phyloP scores from a whole-genome alignment of 192 early-diverging fungal species.

The Coemansia sp. region DNA sequence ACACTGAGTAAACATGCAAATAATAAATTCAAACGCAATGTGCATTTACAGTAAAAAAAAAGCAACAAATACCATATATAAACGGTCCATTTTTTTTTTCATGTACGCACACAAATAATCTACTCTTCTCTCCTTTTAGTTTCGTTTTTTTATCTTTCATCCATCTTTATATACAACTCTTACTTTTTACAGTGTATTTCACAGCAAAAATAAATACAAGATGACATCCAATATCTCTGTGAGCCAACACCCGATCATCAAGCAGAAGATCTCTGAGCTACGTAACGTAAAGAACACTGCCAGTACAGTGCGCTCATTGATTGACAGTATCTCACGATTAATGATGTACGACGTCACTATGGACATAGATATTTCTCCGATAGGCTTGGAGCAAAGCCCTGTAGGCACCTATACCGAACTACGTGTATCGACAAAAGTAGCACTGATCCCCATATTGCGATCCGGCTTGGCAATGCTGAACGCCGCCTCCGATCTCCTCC shows the following conservation, averaged over 20 bases:
- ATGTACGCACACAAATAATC: background rate
- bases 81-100: background rate
- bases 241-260: conserved; percentile 60
- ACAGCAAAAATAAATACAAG: background rate
- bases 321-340: conserved; percentile 56
- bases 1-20: too few relatives aligned
- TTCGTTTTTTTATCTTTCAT: too few relatives aligned
- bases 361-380: conserved; percentile 35
- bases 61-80: background rate
- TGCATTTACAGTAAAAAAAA: background rate
- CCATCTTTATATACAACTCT: background rate
- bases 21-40: too few relatives aligned
- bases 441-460: conserved; percentile 66
- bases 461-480: conserved; percentile 63
- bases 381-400: conserved; percentile 49
- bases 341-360: conserved; percentile 66
- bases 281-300: conserved; percentile 52
- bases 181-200: conserved; percentile 3
- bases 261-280: conserved; percentile 61
- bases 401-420: conserved; percentile 48
- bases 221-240: conserved; percentile 32
- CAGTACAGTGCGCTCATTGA: conserved; percentile 57
- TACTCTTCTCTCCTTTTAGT: background rate
- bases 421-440: conserved; percentile 45
- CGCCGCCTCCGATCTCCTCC: conserved; percentile 61